Percentiles rank a stretch among this genome's conserved stretches.
phyloP scores from a whole-genome alignment of 352 stramenopile species.

The Thalassiosira mediterranea region DNA sequence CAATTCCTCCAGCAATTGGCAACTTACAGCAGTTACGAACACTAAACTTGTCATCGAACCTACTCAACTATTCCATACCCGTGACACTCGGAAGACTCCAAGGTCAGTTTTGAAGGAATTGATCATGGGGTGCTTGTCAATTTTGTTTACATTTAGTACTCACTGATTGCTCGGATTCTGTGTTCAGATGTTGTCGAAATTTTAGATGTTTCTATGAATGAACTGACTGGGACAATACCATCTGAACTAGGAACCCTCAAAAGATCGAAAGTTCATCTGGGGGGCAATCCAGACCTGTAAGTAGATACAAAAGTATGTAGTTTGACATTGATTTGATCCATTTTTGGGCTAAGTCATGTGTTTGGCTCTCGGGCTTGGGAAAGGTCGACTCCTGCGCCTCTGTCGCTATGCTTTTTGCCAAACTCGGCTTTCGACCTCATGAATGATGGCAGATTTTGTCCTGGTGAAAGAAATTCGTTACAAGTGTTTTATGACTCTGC shows the following conservation, averaged over 20 bases:
- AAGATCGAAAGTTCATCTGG: not conserved
- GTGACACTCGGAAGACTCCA: not conserved
- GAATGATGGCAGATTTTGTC: not conserved
- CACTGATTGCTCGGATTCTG: no score
- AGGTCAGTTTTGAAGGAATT: not conserved
- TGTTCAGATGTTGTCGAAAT: not conserved
- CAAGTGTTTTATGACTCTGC: conserved; percentile 7
- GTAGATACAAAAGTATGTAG: not conserved
- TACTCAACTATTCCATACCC: not conserved
- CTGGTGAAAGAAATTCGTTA: not conserved
- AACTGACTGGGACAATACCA: not conserved
- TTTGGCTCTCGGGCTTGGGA: no score
- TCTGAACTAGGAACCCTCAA: not conserved
- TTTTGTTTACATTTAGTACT: not conserved
- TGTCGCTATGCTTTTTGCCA: conserved; percentile 2
- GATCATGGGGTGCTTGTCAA: not conserved
- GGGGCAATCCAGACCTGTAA: not conserved
- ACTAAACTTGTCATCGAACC: conserved; percentile 4
- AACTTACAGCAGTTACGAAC: not conserved
- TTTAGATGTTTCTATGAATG: not conserved
- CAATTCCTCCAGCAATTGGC: not conserved
- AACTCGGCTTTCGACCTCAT: conserved; percentile 3
- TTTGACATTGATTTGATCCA: not conserved
- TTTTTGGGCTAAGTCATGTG: not conserved
- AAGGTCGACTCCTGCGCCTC: not conserved